phyloP scores from a whole-genome alignment of 2,329 filamentous ascomycete genomes.

The Penicillium sp. region DNA sequence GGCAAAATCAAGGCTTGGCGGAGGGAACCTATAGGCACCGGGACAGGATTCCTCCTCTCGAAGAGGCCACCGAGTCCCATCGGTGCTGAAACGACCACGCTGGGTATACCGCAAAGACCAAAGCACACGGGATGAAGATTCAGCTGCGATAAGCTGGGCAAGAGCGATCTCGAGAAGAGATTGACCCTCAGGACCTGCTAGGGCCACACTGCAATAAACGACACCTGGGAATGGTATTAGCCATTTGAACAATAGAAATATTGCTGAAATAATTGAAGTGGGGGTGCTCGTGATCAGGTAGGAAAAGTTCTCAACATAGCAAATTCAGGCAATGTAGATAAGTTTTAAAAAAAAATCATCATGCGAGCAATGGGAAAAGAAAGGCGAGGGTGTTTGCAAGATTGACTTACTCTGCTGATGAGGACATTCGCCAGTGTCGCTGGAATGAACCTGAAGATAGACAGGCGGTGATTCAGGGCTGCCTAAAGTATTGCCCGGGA shows the following conservation, averaged over 20 bases:
- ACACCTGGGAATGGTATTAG: conserved; percentile 54
- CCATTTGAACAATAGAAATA: conserved; percentile 24
- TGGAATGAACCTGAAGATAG: conserved; percentile 73
- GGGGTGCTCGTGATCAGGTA: conserved; percentile 66
- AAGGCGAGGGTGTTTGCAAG: conserved; percentile 16
- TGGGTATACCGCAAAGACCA: conserved; percentile 60
- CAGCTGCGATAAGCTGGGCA: conserved; percentile 46
- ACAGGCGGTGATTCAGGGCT: conserved; percentile 49
- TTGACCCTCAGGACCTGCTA: conserved; percentile 37
- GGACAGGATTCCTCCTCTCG: conserved; percentile 34
- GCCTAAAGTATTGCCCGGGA: conserved; percentile 35
- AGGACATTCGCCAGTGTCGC: conserved; percentile 91
- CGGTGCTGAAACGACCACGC: conserved; percentile 28
- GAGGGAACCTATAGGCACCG: conserved; percentile 59
- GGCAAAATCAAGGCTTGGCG: conserved; percentile 64
- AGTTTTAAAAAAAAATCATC: conserved; percentile 83
- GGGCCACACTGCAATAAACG: conserved; percentile 56
- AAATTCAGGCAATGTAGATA: conserved; percentile 99
- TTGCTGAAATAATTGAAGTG: conserved; percentile 15
- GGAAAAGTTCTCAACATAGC: conserved; percentile 86
- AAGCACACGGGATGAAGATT: conserved; percentile 43
- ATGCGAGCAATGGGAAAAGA: conserved; percentile 52
- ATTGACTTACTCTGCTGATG: conserved; percentile 78
- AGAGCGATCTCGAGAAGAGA: conserved; percentile 44
- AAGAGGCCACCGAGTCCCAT: conserved; percentile 13